phyloP scores from a whole-genome alignment of 2,329 filamentous ascomycete species.

The Aspergillus melleus region DNA sequence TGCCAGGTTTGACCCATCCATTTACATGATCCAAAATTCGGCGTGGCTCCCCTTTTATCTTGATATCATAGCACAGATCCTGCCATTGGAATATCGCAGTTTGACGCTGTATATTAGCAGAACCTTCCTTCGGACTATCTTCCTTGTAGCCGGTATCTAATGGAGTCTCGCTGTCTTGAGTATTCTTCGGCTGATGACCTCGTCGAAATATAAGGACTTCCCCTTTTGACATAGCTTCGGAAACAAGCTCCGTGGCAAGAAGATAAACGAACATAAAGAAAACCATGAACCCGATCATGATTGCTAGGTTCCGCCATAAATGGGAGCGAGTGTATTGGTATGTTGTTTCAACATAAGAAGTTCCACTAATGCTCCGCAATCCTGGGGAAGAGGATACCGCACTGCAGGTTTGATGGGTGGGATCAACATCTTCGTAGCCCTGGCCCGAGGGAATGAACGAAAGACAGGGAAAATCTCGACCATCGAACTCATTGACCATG shows the following conservation, averaged over 20 bases:
- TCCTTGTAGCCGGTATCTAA: neutral
- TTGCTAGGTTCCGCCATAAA: neutral
- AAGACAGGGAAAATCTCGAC: constrained; percentile 21
- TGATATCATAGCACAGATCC: constrained; percentile 4
- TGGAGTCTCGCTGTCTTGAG: neutral
- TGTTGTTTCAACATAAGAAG: neutral
- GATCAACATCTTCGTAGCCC: neutral
- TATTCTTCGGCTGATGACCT: neutral
- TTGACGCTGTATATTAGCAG: constrained; percentile 2
- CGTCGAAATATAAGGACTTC: neutral
- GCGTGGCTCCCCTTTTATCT: constrained; percentile 1
- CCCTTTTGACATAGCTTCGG: neutral
- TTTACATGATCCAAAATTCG: constrained; percentile 1
- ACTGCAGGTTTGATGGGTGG: neutral
- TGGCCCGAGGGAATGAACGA: constrained; percentile 23
- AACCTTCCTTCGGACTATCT: neutral
- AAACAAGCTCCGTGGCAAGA: neutral
- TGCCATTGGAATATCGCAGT: constrained; percentile 5
- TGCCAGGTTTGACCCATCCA: constrained; percentile 5
- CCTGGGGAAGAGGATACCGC: constrained; percentile 57
- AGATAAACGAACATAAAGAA: neutral
- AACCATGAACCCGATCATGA: neutral
- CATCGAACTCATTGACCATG: constrained; percentile 34
- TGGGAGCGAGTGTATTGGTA: neutral
- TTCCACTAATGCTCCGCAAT: neutral